Conservation (phyloP, 768 basidiomycete species). For the Neoboletus magnificus region DNA sequence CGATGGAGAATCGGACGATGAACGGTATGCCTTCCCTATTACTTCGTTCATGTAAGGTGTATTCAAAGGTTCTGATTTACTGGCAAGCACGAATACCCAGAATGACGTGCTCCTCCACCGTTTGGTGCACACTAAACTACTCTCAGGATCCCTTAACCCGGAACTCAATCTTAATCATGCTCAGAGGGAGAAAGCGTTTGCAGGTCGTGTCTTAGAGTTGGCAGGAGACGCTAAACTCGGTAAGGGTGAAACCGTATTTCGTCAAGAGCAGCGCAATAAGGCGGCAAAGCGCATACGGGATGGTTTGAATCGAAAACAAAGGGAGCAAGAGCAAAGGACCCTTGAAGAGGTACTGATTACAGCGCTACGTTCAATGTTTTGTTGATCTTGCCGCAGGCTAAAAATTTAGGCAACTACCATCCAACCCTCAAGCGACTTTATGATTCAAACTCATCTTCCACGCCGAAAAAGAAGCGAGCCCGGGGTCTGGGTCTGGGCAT, state of each 20-base stretch:
- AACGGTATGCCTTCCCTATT: constrained; percentile 38
- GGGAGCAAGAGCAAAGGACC: constrained; percentile 48
- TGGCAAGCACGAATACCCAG: constrained; percentile 61
- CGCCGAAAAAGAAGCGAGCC: constrained; percentile 44
- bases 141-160: constrained; percentile 68
- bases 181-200: constrained; percentile 68
- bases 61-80: background rate
- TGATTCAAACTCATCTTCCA: constrained; percentile 33
- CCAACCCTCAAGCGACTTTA: constrained; percentile 70
- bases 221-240: constrained; percentile 67
- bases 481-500: constrained; percentile 77
- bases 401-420: constrained; percentile 82
- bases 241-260: constrained; percentile 63
- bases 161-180: constrained; percentile 63
- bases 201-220: constrained; percentile 74
- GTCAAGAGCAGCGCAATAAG: constrained; percentile 61
- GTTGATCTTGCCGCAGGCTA: constrained; percentile 51
- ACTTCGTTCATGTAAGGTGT: background rate
- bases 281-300: constrained; percentile 72
- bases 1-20: constrained; percentile 49
- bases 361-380: background rate
- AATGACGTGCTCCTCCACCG: constrained; percentile 79
- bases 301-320: constrained; percentile 62
- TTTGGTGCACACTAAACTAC: constrained; percentile 73
- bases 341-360: constrained; percentile 63